These are phyloP conservation scores for Monosporascus sp. DNA, from an alignment of 2,329 filamentous ascomycete genomes.

Conservation along the genomic window DNA sequence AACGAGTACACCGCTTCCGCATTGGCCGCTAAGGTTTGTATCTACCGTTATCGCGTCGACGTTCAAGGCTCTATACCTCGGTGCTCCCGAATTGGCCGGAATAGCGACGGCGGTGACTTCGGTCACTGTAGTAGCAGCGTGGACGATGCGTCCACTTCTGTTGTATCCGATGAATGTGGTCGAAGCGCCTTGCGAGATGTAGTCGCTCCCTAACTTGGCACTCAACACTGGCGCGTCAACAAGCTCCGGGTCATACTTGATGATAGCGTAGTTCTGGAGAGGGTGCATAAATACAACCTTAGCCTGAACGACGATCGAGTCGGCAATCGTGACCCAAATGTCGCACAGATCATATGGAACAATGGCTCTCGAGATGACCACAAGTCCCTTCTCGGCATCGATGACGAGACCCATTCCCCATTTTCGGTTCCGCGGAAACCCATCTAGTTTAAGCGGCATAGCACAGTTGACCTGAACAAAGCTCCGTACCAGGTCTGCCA, in stretches of 20 bases:
- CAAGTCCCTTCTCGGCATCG: slow-evolving; percentile 90
- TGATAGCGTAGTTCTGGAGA: slow-evolving; percentile 91
- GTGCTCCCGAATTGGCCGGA: slow-evolving; percentile 85
- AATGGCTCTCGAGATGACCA: slow-evolving; percentile 88
- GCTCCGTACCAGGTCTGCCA: slow-evolving; percentile 89
- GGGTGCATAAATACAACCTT: slow-evolving; percentile 96
- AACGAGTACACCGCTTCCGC: slow-evolving; percentile 88
- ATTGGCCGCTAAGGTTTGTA: slow-evolving; percentile 84
- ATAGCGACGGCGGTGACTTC: slow-evolving; percentile 97
- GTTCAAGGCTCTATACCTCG: slow-evolving; percentile 90
- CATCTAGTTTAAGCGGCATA: slow-evolving; percentile 94
- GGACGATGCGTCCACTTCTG: slow-evolving; percentile 86
- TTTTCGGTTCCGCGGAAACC: slow-evolving; percentile 92
- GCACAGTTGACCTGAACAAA: slow-evolving; percentile 91
- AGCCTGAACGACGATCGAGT: slow-evolving; percentile 89
- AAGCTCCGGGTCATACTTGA: slow-evolving; percentile 88
- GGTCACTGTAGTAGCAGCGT: slow-evolving; percentile 89
- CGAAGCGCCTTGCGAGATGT: slow-evolving; percentile 86
- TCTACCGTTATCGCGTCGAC: slow-evolving; percentile 96
- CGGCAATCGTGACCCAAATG: slow-evolving; percentile 91
- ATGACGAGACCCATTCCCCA: slow-evolving; percentile 97
- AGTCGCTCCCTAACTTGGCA: slow-evolving; percentile 73
- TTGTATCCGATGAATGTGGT: slow-evolving; percentile 99
- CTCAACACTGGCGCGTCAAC: slow-evolving; percentile 93
- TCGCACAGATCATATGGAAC: slow-evolving; percentile 97